A percentile compares a stretch with the other conserved stretches of the same genome.
Evolutionary conservation across 352 stramenopile species (phyloP).

Genomic region (Phytophthora crassamura): DNA sequence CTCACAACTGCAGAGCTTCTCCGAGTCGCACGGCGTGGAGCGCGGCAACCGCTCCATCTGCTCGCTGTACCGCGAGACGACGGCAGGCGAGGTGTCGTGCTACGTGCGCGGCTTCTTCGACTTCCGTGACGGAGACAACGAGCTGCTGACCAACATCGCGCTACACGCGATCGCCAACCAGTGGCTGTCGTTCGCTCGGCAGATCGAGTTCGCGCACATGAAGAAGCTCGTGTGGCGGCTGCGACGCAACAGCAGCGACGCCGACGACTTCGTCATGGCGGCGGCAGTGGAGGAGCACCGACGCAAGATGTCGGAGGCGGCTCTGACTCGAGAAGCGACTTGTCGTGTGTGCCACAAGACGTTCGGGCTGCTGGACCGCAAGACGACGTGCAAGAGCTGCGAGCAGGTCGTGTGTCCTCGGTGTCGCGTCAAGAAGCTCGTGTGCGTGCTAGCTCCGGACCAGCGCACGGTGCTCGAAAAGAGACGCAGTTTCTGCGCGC

Average conservation of each 20-base stretch:
- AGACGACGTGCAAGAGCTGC: slow-evolving; percentile 36
- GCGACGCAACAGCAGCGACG: slow-evolving; percentile 11
- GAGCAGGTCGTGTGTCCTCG: slow-evolving; percentile 30
- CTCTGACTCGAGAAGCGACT: slow-evolving; percentile 11
- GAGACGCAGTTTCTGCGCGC: slow-evolving; percentile 30
- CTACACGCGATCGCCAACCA: slow-evolving; percentile 29
- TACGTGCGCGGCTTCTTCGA: slow-evolving; percentile 47
- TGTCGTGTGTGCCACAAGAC: slow-evolving; percentile 30
- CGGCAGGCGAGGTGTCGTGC: slow-evolving; percentile 20
- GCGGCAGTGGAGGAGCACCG: slow-evolving; percentile 13
- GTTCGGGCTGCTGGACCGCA: slow-evolving; percentile 29
- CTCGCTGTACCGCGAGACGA: slow-evolving; percentile 23
- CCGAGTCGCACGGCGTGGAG: slow-evolving; percentile 23
- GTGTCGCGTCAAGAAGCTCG: slow-evolving; percentile 35
- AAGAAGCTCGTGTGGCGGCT: slow-evolving; percentile 39
- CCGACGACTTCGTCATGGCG: slow-evolving; percentile 8
- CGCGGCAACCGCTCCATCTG: slow-evolving; percentile 34
- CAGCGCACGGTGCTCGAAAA: slow-evolving; percentile 23
- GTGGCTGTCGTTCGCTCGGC: slow-evolving; percentile 30
- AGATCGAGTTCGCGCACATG: slow-evolving; percentile 35
- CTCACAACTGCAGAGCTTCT: slow-evolving; percentile 20
- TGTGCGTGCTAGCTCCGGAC: slow-evolving; percentile 23
- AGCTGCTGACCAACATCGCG: slow-evolving; percentile 30
- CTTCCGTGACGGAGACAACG: slow-evolving; percentile 26
- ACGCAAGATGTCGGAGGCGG: slow-evolving; percentile 12